Base-by-base conservation (phyloP, 2,329 filamentous ascomycete genomes). In the Cladosporium oxysporum region DNA sequence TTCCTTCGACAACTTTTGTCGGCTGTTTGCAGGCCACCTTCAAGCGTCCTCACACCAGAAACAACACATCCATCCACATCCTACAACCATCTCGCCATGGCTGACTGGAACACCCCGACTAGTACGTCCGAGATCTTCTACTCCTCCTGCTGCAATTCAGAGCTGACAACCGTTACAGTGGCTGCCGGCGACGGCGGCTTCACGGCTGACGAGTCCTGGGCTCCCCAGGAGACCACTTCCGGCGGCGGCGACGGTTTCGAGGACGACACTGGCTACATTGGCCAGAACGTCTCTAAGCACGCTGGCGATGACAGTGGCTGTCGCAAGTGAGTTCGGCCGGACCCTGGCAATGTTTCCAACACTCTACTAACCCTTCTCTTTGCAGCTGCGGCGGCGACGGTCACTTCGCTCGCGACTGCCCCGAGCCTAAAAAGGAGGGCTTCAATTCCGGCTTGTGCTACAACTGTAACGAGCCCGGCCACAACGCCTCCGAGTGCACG, bases 401-500 rank as follows among this genome's bases (percentile, higher is more conserved):
- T 1, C 83, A 84, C 73, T 82, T 82, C 64, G 77, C 81, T 47
- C 80, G 81, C 61, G 81, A 84, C 49, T 85, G 83, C 67, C 79
- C 82, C 1, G 74, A 82, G 57, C 79, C 82, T 78, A 63, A 49
- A 37, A 62, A 60, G 28, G 68, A 67, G 6, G 62, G 66, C 23
- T 65, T 66, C 41, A 75, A 77, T 72, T 79, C 74, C 16, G 79
- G 82, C 26, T 80, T 79, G 53, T 88, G 86, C 79, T 88, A 78
- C 82, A 88, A 88, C 76, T 89, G 87, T 69, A 84, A 85, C 62
- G 76, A 88, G 70, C 71, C 78, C 35, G 85, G 87, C 16, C 88
- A 90, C 80, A 86, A 81, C 76, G 89, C 88, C 76, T 77, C 82
- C 1, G 87, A 90, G 8, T 90, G 88, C 71, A 71, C 85, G 21